Evolutionary conservation across 2,329 filamentous ascomycete species (phyloP).

Genomic region (Diplodia mutila): DNA sequence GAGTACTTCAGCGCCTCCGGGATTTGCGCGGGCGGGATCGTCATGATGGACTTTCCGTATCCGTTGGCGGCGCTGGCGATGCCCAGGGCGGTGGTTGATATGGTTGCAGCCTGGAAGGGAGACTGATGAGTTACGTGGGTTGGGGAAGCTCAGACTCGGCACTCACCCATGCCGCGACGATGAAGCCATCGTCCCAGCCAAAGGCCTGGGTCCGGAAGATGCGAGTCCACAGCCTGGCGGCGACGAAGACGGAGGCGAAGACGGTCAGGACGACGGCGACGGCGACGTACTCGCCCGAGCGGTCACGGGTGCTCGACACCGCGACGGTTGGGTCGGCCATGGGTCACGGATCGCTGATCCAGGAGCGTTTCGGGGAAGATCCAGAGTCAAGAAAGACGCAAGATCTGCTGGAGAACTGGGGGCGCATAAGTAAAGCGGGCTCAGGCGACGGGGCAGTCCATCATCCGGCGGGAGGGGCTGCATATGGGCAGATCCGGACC

Average conservation of each 20-base stretch:
- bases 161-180: conserved; percentile 9
- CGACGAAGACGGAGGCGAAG: conserved; percentile 9
- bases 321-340: neutral
- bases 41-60: conserved; percentile 3
- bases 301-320: neutral
- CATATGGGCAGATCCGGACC: neutral
- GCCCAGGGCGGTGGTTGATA: neutral
- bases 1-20: conserved; percentile 8
- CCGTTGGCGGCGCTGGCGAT: neutral
- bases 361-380: neutral
- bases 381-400: neutral
- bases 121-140: neutral
- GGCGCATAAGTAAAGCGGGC: conserved; percentile 14
- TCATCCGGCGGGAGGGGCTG: neutral
- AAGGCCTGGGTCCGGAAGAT: conserved; percentile 7
- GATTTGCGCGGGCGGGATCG: neutral
- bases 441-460: neutral
- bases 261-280: neutral
- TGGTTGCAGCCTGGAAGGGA: neutral
- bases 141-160: no score
- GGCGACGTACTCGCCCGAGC: neutral
- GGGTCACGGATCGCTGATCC: conserved; percentile 17
- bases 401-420: neutral
- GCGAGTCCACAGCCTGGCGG: conserved; percentile 2
- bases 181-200: conserved; percentile 20